Evolutionary conservation across 495 filamentous ascomycete genomes (phyloP).

Genomic region (Aspergillus homomorphus): DNA sequence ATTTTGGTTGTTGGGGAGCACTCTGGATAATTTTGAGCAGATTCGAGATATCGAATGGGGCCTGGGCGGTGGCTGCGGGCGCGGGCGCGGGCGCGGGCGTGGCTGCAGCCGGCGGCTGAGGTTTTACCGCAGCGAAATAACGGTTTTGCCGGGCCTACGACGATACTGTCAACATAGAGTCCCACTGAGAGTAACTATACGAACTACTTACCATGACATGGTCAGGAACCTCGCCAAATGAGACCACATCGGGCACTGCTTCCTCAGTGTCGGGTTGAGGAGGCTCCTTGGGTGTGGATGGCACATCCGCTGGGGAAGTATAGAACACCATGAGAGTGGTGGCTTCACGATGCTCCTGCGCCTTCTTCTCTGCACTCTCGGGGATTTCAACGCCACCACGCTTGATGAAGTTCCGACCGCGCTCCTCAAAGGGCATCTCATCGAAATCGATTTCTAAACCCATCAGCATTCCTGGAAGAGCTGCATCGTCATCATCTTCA

Average conservation of each 20-base stretch:
- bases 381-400: constrained; percentile 60
- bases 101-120: constrained; percentile 29
- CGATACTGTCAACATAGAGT: constrained; percentile 7
- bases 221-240: constrained; percentile 51
- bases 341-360: constrained; percentile 68
- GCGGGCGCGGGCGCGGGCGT: background rate
- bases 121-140: constrained; percentile 41
- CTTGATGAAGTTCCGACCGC: constrained; percentile 54
- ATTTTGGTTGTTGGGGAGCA: constrained; percentile 29
- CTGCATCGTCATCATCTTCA: background rate
- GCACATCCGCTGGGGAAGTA: constrained; percentile 68
- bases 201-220: constrained; percentile 43
- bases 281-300: constrained; percentile 73
- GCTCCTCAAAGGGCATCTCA: constrained; percentile 49
- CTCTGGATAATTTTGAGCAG: constrained; percentile 48
- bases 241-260: constrained; percentile 26
- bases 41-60: constrained; percentile 43
- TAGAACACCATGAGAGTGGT: constrained; percentile 85
- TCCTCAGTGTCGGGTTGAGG: constrained; percentile 42
- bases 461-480: constrained; percentile 22
- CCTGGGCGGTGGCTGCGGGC: constrained; percentile 16
- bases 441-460: constrained; percentile 53
- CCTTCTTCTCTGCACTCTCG: constrained; percentile 60
- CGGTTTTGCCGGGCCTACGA: constrained; percentile 43
- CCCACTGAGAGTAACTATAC: no score